Evolutionary conservation across 306 rosid species (phyloP).

Genomic region (Sechiopsis laciniata): DNA sequence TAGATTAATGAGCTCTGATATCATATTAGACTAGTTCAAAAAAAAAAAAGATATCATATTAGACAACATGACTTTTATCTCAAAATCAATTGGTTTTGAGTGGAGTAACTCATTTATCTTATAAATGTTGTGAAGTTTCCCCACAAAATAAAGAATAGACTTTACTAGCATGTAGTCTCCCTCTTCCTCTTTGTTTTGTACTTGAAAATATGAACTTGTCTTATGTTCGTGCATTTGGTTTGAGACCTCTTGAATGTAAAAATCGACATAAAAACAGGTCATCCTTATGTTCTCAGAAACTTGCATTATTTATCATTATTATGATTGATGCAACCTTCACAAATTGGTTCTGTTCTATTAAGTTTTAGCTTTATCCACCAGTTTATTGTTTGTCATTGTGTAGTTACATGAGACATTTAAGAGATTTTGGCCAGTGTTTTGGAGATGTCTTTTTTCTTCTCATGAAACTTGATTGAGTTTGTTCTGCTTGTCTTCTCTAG

Average conservation of each 20-base stretch:
- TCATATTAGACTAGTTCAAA: too few species aligned
- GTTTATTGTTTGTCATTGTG: neutral
- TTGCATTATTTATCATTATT: neutral
- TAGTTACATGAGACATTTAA: neutral
- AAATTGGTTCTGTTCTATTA: neutral
- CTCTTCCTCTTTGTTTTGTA: neutral
- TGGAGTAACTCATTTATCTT: too few species aligned
- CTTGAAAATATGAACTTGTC: neutral
- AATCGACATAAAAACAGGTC: neutral
- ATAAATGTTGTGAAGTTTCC: too few species aligned
- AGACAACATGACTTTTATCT: too few species aligned
- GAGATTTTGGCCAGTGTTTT: neutral
- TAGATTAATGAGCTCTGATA: too few species aligned
- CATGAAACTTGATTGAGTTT: neutral
- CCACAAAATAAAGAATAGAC: neutral
- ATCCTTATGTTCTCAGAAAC: neutral
- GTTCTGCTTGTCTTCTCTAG: constrained; percentile 13
- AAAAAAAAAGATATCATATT: too few species aligned
- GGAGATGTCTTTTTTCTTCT: constrained; percentile 2
- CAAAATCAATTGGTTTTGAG: too few species aligned
- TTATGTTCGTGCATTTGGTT: neutral
- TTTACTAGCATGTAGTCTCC: neutral
- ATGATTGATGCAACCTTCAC: neutral
- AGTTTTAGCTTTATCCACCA: neutral
- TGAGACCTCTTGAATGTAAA: neutral